Evolutionary conservation across 768 basidiomycete genomes (phyloP), one percentile per base, ranked within the genome.

Genomic region (Tricholoma flavovirens): DNA sequence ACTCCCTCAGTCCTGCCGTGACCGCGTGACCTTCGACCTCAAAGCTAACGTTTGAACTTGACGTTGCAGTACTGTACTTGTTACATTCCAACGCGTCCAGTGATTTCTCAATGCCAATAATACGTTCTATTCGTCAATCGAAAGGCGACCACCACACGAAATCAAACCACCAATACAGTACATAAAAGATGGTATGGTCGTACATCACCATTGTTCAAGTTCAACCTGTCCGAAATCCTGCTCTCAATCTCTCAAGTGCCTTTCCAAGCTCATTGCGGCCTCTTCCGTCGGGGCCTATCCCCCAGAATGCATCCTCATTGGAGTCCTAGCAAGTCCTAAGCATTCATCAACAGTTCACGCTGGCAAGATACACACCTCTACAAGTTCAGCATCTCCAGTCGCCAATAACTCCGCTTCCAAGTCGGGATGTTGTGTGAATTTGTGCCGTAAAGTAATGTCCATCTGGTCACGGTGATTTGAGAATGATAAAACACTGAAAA

Each of bases 231-330:
- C 78, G 80, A 53, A 87, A 71, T 65, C 76, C 77, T 33, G 72
- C 68, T 58, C 88, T 76, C 63, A 90, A 69, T 59, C 84, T 78
- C 62, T 82, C 79, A 15, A 89, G 75, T 10, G 84, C 81, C 64
- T 84, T 87, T 24, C 88, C 88, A 26, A 90, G 80, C 67, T 90
- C 85, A 59, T 90, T 90, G 40, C 81, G 79, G 10, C 88, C 88
- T 60, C 73, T 69, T 19, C 77, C 73, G 67, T 90, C 82, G 19
- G 77, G 73, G 1, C 88, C 88, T 57, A 81, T 69, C 9, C 88
- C 88, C 86, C 88, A 90, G 67, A 88, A 88, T 32, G 85, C 72
- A 63, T 90, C 88, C 58, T 80, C 80, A 49, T 83, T 81, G 12
- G 86, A 88, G 62, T 86, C 79, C 86, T 87, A 60, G 14, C 15